phyloP scores from a whole-genome alignment of 352 stramenopile species.

The Thraustochytrium sp. region DNA sequence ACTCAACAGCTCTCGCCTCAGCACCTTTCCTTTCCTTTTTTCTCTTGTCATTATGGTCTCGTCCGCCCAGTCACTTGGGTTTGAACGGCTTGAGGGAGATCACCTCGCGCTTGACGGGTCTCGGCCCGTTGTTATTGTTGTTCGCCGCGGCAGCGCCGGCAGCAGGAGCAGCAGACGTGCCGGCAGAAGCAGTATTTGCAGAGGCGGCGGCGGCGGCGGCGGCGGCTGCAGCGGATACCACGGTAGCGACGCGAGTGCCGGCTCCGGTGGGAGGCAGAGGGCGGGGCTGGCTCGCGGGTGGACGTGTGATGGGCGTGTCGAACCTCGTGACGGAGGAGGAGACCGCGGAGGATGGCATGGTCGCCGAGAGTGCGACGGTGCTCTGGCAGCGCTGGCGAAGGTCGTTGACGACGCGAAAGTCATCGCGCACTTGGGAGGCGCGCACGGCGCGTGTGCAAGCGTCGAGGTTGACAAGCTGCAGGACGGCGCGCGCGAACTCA shows the following conservation, averaged over 20 bases:
- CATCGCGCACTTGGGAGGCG: neutral
- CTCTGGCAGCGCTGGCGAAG: neutral
- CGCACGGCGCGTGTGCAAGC: neutral
- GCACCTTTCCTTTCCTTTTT: neutral
- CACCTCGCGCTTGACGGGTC: neutral
- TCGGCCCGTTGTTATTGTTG: neutral
- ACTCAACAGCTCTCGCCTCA: too few relatives aligned
- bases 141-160: neutral
- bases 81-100: neutral
- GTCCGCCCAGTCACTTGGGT: constrained; percentile 12
- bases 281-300: neutral
- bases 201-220: neutral
- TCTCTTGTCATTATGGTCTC: neutral
- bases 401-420: neutral
- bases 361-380: neutral
- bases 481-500: neutral
- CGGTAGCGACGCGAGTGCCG: neutral
- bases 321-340: neutral
- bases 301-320: too few relatives aligned
- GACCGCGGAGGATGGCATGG: neutral
- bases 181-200: neutral
- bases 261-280: neutral
- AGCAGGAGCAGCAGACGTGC: neutral
- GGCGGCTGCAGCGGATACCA: neutral
- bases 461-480: constrained; percentile 30